Percentiles rank a stretch among this genome's conserved stretches.
phyloP scores from a whole-genome alignment of 208 protist genomes.

The Acanthamoeba royreba region DNA sequence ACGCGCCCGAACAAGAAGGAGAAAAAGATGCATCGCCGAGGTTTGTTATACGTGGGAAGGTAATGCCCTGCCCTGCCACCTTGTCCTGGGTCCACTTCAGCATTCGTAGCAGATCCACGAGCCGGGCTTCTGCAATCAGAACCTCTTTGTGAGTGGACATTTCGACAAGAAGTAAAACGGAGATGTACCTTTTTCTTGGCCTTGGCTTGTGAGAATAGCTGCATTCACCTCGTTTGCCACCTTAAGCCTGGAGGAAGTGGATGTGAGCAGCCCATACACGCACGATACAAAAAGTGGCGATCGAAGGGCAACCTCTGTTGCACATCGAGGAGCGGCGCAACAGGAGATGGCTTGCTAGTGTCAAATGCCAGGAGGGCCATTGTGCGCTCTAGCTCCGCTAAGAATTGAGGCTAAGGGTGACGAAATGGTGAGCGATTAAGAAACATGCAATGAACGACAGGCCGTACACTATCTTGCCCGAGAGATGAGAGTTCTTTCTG shows the following conservation, averaged over 20 bases:
- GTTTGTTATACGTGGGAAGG: not conserved
- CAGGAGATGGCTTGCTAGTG: conserved; percentile 36
- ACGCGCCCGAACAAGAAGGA: not conserved
- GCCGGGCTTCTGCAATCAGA: conserved; percentile 25
- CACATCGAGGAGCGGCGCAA: not conserved
- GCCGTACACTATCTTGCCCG: conserved; percentile 74
- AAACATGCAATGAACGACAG: not conserved
- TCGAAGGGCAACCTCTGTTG: not conserved
- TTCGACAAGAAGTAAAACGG: not conserved
- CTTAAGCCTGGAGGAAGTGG: conserved; percentile 80
- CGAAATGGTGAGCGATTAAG: not conserved
- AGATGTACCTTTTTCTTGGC: conserved; percentile 70
- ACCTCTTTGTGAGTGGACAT: not conserved
- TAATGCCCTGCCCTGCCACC: not conserved
- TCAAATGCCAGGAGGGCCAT: conserved; percentile 82
- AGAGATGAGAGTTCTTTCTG: conserved; percentile 75
- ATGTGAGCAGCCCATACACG: not conserved
- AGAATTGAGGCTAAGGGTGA: conserved; percentile 66
- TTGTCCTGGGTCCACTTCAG: conserved; percentile 40
- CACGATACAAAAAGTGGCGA: not conserved
- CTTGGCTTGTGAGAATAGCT: conserved; percentile 78
- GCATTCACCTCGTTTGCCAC: conserved; percentile 80
- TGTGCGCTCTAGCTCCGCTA: conserved; percentile 80
- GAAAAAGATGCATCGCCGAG: not conserved
- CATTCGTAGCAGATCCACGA: conserved; percentile 32